Evolutionary conservation across 2,329 filamentous ascomycete species (phyloP).

Genomic region (Neonectria sp.): DNA sequence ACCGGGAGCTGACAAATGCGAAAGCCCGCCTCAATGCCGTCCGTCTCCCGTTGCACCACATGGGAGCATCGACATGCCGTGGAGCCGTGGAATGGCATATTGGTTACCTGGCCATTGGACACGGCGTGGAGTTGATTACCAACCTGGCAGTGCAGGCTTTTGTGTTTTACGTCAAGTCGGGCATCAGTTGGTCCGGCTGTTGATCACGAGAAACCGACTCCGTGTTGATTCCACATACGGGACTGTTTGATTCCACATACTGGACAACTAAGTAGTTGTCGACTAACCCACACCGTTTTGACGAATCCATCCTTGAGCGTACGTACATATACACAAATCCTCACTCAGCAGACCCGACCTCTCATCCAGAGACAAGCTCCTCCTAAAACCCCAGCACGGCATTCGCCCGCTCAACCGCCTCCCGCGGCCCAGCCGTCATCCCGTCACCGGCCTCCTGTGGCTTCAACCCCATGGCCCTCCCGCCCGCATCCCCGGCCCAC

Average conservation of each 20-base stretch:
- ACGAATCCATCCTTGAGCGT: neutral
- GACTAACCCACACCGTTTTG: neutral
- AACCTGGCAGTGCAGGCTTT: neutral
- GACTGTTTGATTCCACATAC: neutral
- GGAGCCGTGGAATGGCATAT: neutral
- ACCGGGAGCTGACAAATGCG: constrained; percentile 19
- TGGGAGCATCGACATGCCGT: constrained; percentile 5
- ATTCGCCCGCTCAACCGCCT: constrained; percentile 60
- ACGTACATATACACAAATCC: no score
- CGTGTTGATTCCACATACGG: neutral
- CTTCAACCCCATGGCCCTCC: constrained; percentile 63
- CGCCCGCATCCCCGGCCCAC: constrained; percentile 52
- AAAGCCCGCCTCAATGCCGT: neutral
- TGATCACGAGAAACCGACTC: neutral
- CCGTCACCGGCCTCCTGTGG: constrained; percentile 49
- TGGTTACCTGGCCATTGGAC: neutral
- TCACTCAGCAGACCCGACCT: neutral
- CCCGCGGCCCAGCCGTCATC: constrained; percentile 54
- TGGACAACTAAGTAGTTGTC: neutral
- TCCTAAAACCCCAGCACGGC: constrained; percentile 59
- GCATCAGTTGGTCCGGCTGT: neutral
- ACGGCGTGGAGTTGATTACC: constrained; percentile 13
- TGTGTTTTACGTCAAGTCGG: neutral
- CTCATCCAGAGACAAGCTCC: neutral
- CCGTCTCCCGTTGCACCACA: neutral